Evolutionary conservation across 208 protist genomes (phyloP), one percentile per base, ranked within the genome.

Genomic region (Trypanosoma vivax): DNA sequence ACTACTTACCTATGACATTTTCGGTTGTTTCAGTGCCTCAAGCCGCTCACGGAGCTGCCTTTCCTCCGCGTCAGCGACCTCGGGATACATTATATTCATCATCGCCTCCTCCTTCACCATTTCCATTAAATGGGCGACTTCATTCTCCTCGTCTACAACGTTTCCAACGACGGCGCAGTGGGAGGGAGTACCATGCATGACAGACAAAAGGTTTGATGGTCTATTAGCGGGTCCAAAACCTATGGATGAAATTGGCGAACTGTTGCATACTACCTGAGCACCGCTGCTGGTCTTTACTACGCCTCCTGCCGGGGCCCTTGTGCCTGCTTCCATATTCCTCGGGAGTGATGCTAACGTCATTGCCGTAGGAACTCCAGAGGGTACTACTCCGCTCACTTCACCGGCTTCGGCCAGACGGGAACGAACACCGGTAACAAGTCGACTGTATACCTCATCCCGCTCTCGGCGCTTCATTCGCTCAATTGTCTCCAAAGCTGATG

Each of bases 211-310:
- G 58, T 88, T 76, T 33, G 71, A 66, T 7, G 78, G 78, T 16
- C 60, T 47, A 27, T 50, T 18, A 25, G 50, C 49, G 7, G 23
- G 35, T 16, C 38, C 28, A 39, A 89, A 89, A 16, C 81, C 81
- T 1, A 89, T 45, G 2, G 81, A 83, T 59, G 74, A 83, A 66
- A 89, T 89, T 60, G 77, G 61, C 2, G 81, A 89, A 68, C 70
- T 80, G 39, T 89, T 68, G 53, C 70, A 83, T 16, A 85, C 46
- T n/a, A 89, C 49, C 50, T 84, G 74, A 18, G 74, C 60, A 1
- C 77, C 81, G 5, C 60, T 56, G 25, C 50, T 51, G 2, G 61
- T 54, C 30, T 63, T 75, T 34, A 68, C 63, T 42, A 89, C 60
- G 19, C 67, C 70, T 0, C 77, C 81, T 7, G 37, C 21, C 19